Conservation (phyloP, 1,284 basidiomycete genomes). For the Rhodotorula sp. region DNA sequence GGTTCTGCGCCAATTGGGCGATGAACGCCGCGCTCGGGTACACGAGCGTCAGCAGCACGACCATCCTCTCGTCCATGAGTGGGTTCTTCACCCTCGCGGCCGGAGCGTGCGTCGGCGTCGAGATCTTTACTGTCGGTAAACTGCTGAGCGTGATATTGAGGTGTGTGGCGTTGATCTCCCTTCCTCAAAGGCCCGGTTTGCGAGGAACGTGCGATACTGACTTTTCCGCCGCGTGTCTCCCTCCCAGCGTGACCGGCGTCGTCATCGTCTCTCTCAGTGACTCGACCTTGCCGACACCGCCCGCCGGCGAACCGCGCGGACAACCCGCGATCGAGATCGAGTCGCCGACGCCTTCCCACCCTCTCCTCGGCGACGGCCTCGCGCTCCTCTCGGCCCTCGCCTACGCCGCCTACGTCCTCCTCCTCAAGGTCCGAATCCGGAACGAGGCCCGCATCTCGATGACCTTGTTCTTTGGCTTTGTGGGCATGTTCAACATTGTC, state of each 20-base stretch:
- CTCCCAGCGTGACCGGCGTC: conserved; percentile 10
- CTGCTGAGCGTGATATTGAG: conserved; percentile 76
- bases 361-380: conserved; percentile 70
- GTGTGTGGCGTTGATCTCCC: conserved; percentile 52
- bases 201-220: background rate
- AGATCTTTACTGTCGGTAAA: conserved; percentile 71
- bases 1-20: conserved; percentile 83
- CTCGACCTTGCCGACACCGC: conserved; percentile 51
- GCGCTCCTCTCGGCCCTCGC: conserved; percentile 78
- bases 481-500: conserved; percentile 67
- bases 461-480: conserved; percentile 80
- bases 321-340: conserved; percentile 59
- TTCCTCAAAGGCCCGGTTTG: too few relatives aligned
- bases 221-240: background rate
- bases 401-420: conserved; percentile 87
- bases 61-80: conserved; percentile 81
- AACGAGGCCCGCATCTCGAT: conserved; percentile 73
- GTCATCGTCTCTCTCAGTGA: conserved; percentile 62
- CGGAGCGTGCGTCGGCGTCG: conserved; percentile 79
- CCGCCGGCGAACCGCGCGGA: conserved; percentile 49
- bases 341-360: conserved; percentile 45
- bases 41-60: conserved; percentile 87
- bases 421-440: conserved; percentile 80
- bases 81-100: conserved; percentile 92
- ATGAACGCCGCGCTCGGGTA: conserved; percentile 75